These are phyloP conservation scores for Cafeteria roenbergensis DNA, from an alignment of 108 stramenopile genomes.

Conservation along the genomic window DNA sequence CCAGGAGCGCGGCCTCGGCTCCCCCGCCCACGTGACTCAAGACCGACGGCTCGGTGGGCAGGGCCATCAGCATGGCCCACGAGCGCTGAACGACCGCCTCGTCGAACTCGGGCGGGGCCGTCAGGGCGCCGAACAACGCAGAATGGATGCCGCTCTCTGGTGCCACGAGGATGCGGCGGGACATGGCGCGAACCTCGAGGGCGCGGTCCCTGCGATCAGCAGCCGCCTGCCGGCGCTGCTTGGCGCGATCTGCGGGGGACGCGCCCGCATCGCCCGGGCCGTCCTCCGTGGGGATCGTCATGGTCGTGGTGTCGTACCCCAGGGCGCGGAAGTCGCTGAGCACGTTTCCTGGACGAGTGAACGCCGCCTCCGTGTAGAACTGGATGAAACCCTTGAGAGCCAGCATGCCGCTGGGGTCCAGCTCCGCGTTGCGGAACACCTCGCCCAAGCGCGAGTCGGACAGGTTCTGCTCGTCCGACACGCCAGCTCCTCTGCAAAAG, in stretches of 20 bases:
- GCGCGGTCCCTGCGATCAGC: too few species aligned
- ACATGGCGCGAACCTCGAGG: too few species aligned
- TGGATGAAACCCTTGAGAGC: not conserved
- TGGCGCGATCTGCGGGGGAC: too few species aligned
- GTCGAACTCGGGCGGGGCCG: too few species aligned
- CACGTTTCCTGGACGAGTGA: not conserved
- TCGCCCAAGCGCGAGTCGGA: not conserved
- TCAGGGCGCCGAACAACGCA: too few species aligned
- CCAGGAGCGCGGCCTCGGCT: too few species aligned
- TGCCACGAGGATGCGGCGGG: too few species aligned
- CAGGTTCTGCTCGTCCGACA: not conserved
- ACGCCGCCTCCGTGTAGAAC: slow-evolving; percentile 4
- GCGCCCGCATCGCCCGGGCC: too few species aligned
- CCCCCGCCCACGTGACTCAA: not conserved
- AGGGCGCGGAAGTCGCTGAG: not conserved
- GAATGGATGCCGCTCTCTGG: too few species aligned
- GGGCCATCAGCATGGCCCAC: not conserved
- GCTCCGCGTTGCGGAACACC: not conserved
- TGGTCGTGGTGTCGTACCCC: not conserved
- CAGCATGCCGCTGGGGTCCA: not conserved
- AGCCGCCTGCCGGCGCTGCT: too few species aligned
- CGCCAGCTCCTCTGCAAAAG: not conserved
- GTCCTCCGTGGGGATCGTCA: too few species aligned
- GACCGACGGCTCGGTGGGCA: not conserved
- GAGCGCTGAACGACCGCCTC: too few species aligned